Conservation (phyloP, 2,329 filamentous ascomycete genomes). For the Cladosporium austrohemisphaericum region DNA sequence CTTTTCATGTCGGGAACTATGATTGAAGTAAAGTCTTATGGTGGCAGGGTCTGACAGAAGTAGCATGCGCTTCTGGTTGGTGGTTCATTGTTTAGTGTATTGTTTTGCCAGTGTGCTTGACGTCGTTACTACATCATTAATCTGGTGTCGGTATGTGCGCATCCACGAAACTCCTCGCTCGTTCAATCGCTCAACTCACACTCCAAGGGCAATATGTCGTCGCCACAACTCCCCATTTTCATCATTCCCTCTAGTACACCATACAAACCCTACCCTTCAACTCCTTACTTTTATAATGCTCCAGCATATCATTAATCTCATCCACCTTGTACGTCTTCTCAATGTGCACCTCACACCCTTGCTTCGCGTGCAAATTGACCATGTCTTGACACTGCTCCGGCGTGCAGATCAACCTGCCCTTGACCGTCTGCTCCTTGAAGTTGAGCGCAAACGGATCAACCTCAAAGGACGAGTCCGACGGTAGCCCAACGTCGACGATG, state of each 20-base stretch:
- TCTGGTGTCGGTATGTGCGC: too few relatives aligned
- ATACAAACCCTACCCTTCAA: slow-evolving; percentile 13
- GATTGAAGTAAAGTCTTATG: too few relatives aligned
- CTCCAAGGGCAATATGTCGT: too few relatives aligned
- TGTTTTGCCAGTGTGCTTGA: too few relatives aligned
- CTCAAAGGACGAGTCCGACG: not conserved
- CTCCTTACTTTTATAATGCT: slow-evolving; percentile 16
- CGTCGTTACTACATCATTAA: too few relatives aligned
- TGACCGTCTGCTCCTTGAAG: slow-evolving; percentile 16
- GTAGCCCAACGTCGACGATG: slow-evolving; percentile 12
- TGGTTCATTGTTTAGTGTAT: too few relatives aligned
- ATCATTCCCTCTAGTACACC: slow-evolving; percentile 15
- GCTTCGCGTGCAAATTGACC: slow-evolving; percentile 13
- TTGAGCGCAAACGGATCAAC: slow-evolving; percentile 13
- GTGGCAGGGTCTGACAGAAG: too few relatives aligned
- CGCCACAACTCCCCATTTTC: too few relatives aligned
- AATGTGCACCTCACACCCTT: slow-evolving; percentile 9
- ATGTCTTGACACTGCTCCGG: slow-evolving; percentile 15
- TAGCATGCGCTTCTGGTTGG: too few relatives aligned
- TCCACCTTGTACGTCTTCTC: slow-evolving; percentile 15
- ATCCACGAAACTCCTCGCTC: too few relatives aligned
- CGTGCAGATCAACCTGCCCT: slow-evolving; percentile 14
- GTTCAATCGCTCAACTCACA: too few relatives aligned
- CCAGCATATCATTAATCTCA: slow-evolving; percentile 15
- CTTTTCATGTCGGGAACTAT: too few relatives aligned